phyloP scores from a whole-genome alignment of 2,329 filamentous ascomycete genomes.

The Arthroderma sp. region DNA sequence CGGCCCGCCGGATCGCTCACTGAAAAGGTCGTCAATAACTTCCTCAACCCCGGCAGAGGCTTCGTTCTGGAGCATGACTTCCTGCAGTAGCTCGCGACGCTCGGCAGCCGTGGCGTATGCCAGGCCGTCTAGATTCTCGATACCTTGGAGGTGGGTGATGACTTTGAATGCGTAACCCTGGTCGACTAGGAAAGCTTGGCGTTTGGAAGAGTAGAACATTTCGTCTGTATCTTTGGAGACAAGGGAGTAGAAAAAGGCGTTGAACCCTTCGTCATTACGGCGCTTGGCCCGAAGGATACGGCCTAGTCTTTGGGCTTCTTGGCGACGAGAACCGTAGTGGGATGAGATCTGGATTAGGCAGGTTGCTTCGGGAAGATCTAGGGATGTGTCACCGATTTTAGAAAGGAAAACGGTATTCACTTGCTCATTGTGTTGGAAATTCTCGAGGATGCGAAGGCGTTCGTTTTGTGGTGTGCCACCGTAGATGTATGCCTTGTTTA shows the following conservation, averaged over 20 bases:
- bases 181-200: constrained; percentile 92
- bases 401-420: constrained; percentile 92
- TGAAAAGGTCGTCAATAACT: constrained; percentile 55
- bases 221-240: constrained; percentile 96
- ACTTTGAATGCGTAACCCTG: constrained; percentile 99
- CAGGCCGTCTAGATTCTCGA: constrained; percentile 69
- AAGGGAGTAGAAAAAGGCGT: constrained; percentile 96
- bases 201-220: constrained; percentile 94
- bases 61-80: constrained; percentile 80
- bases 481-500: constrained; percentile 82
- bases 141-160: constrained; percentile 86
- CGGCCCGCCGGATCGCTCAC: constrained; percentile 37
- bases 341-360: constrained; percentile 96
- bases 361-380: constrained; percentile 90
- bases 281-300: constrained; percentile 90
- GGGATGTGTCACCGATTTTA: constrained; percentile 96
- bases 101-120: constrained; percentile 68
- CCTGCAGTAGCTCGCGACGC: constrained; percentile 71
- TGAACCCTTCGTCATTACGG: constrained; percentile 94
- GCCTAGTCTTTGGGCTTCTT: constrained; percentile 87
- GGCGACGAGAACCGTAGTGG: constrained; percentile 90
- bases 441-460: constrained; percentile 74
- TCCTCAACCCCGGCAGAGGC: constrained; percentile 57
- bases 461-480: constrained; percentile 77
- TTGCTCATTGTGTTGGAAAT: constrained; percentile 83